Conservation (phyloP, 116 monocot genomes). For the Zostera marina region DNA sequence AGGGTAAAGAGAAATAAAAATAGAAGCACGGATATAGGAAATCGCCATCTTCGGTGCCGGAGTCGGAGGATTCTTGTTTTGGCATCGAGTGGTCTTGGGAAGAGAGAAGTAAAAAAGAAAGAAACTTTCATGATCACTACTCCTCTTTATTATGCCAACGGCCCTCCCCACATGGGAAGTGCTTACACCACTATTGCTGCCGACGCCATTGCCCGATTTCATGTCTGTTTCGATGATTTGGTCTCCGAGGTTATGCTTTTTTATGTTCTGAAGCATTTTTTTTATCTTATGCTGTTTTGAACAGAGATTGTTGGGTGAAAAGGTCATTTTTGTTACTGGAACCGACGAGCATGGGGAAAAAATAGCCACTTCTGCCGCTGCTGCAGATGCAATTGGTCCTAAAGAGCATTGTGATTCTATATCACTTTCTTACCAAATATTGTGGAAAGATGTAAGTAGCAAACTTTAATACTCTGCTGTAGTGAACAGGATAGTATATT, state of each 20-base stretch:
- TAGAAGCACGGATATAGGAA: neutral
- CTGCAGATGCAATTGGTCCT: constrained; percentile 43
- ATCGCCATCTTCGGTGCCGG: constrained; percentile 1
- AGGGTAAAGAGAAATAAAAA: neutral
- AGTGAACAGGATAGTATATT: neutral
- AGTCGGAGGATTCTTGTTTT: neutral
- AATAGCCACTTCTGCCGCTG: constrained; percentile 88
- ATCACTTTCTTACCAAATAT: constrained; percentile 48
- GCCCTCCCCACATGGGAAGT: constrained; percentile 98
- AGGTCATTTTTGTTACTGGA: constrained; percentile 79
- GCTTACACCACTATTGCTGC: constrained; percentile 98
- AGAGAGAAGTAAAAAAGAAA: neutral
- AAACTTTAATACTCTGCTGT: neutral
- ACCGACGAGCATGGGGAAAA: constrained; percentile 99
- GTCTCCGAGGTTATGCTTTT: neutral
- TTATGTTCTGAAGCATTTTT: neutral
- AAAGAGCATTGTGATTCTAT: constrained; percentile 60
- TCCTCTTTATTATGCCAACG: constrained; percentile 93
- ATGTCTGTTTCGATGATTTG: constrained; percentile 19
- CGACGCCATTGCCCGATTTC: constrained; percentile 88
- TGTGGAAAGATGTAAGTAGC: constrained; percentile 74
- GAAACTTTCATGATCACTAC: constrained; percentile 64
- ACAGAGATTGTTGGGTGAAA: constrained; percentile 73
- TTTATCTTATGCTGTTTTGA: constrained; percentile 1
- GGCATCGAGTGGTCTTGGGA: neutral